phyloP scores from a whole-genome alignment of 2,329 filamentous ascomycete species.

The Drechslera avenae region DNA sequence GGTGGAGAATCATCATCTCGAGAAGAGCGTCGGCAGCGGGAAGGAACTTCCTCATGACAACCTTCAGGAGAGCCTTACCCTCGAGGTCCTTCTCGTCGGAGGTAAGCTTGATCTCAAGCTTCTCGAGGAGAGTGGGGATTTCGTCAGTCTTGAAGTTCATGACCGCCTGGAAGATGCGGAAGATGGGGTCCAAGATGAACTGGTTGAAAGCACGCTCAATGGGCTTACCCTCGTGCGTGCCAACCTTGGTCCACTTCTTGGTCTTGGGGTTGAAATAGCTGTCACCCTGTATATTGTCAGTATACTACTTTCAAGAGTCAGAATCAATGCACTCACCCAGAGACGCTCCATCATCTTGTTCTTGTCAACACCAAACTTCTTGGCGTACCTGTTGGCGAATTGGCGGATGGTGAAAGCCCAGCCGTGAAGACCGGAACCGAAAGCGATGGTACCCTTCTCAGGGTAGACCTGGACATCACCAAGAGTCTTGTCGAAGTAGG shows the following conservation, averaged over 20 bases:
- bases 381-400: slow-evolving; percentile 93
- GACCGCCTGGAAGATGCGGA: slow-evolving; percentile 95
- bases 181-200: slow-evolving; percentile 99
- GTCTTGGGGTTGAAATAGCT: slow-evolving; percentile 99
- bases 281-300: slow-evolving; percentile 67
- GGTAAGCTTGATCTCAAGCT: slow-evolving; percentile 92
- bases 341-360: slow-evolving; percentile 99
- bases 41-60: slow-evolving; percentile 98
- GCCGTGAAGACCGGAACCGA: slow-evolving; percentile 99
- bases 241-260: slow-evolving; percentile 99
- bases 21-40: slow-evolving; percentile 96
- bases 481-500: slow-evolving; percentile 94
- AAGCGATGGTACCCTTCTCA: slow-evolving; percentile 95
- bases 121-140: slow-evolving; percentile 78
- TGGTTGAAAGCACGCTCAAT: slow-evolving; percentile 99
- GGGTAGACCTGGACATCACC: slow-evolving; percentile 99
- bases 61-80: slow-evolving; percentile 97
- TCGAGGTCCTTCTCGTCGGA: slow-evolving; percentile 88
- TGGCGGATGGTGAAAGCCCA: slow-evolving; percentile 99
- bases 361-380: slow-evolving; percentile 99
- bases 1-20: slow-evolving; percentile 99
- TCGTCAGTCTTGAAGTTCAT: slow-evolving; percentile 99
- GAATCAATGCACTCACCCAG: slow-evolving; percentile 67
- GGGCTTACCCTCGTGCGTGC: slow-evolving; percentile 80
- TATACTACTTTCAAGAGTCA: slow-evolving; percentile 20